Conservation (phyloP, 2,329 filamentous ascomycete species). For the Trichoderma cornu-damae region DNA sequence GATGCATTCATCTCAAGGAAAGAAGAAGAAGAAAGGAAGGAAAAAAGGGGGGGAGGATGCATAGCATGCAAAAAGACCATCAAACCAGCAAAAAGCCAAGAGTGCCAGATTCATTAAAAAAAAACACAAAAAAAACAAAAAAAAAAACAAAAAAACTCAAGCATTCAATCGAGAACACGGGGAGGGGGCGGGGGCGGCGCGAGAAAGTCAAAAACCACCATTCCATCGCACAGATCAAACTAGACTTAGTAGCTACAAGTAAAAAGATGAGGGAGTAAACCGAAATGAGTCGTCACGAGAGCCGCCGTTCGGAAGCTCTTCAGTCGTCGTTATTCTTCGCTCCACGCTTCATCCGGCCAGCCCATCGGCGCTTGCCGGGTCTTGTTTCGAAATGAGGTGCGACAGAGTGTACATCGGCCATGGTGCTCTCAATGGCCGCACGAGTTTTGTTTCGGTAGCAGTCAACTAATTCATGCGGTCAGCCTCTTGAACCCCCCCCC, state of each 20-base stretch:
- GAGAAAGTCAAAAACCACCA: no score
- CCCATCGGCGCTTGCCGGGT: conserved; percentile 74
- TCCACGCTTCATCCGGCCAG: conserved; percentile 48
- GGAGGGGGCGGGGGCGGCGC: no score
- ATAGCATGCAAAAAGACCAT: no score
- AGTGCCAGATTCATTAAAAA: not conserved
- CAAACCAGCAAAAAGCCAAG: not conserved
- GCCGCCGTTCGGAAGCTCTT: not conserved
- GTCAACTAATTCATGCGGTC: conserved; percentile 59
- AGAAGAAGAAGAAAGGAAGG: not conserved
- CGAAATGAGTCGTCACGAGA: not conserved
- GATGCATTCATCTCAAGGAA: not conserved
- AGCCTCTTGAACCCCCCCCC: not conserved
- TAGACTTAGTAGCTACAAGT: not conserved
- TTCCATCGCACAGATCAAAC: not conserved
- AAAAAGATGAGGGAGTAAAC: not conserved
- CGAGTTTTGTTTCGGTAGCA: conserved; percentile 91
- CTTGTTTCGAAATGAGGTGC: conserved; percentile 87
- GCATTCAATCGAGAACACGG: not conserved
- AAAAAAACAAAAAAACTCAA: no score
- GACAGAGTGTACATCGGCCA: conserved; percentile 67
- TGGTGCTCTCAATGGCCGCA: conserved; percentile 70
- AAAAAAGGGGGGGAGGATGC: no score
- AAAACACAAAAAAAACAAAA: no score
- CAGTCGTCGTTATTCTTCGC: conserved; percentile 31